Conservation (phyloP, 805 yeast genomes). For the Myxozyma neotropica region DNA sequence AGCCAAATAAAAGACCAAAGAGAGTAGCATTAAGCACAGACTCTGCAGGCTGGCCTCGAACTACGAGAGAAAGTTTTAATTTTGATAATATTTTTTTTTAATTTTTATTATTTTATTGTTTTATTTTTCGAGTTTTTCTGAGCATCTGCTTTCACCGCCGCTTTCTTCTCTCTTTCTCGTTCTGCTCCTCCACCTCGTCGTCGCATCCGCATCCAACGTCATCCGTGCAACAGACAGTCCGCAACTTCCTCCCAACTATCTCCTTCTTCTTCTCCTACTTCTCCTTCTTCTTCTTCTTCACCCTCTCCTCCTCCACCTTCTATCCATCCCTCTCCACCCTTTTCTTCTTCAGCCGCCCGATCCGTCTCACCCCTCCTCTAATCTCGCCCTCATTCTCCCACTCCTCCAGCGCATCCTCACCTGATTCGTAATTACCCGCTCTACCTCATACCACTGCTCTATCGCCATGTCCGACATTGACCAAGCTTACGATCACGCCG, state of each 20-base stretch:
- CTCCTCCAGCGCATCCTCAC: background rate
- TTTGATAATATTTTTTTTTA: background rate
- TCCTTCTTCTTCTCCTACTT: conserved; percentile 1
- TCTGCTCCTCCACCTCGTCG: conserved; percentile 1
- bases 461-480: conserved; percentile 20
- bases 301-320: background rate
- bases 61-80: too few species aligned
- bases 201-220: conserved; percentile 3
- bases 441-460: background rate
- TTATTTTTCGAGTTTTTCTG: background rate
- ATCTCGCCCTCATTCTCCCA: background rate
- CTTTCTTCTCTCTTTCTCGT: conserved; percentile 1
- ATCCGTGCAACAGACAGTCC: too few species aligned
- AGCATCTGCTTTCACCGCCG: too few species aligned
- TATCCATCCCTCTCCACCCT: background rate
- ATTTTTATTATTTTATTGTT: background rate
- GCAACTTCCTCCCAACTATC: background rate
- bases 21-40: too few species aligned
- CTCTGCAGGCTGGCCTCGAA: too few species aligned
- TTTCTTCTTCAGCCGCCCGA: background rate
- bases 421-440: background rate
- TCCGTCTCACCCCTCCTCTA: conserved; percentile 2
- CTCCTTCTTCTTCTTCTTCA: background rate
- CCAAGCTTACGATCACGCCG: conserved; percentile 15
- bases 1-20: too few species aligned